Evolutionary conservation across 2,329 filamentous ascomycete species (phyloP).

Genomic region (Colletotrichum brevisporum): DNA sequence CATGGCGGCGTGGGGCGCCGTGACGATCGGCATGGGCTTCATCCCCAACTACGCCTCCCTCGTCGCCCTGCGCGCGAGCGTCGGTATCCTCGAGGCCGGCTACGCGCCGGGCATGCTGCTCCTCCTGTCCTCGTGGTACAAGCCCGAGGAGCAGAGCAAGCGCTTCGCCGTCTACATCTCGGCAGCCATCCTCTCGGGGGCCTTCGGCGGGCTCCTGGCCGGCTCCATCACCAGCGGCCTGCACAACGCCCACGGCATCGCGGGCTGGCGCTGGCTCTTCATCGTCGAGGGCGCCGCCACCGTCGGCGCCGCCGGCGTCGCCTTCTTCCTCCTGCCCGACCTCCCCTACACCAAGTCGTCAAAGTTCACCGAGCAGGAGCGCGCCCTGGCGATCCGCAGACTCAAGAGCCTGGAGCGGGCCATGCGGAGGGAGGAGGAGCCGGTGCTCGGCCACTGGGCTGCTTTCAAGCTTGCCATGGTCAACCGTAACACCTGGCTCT

Average conservation of each 20-base stretch:
- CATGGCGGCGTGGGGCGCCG: slow-evolving; percentile 66
- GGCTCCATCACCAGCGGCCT: slow-evolving; percentile 70
- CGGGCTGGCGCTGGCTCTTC: slow-evolving; percentile 69
- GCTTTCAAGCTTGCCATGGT: slow-evolving; percentile 47
- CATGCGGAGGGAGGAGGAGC: slow-evolving; percentile 74
- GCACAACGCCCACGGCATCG: slow-evolving; percentile 64
- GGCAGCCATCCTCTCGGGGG: slow-evolving; percentile 77
- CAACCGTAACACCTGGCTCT: slow-evolving; percentile 58
- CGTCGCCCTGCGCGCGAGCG: slow-evolving; percentile 55
- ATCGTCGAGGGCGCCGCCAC: slow-evolving; percentile 76
- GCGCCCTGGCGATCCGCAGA: slow-evolving; percentile 71
- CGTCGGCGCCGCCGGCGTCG: slow-evolving; percentile 71
- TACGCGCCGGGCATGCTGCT: slow-evolving; percentile 71
- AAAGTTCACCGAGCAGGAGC: slow-evolving; percentile 71
- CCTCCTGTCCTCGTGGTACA: slow-evolving; percentile 79
- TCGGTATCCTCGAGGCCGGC: slow-evolving; percentile 72
- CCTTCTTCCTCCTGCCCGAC: slow-evolving; percentile 78
- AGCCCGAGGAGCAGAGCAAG: slow-evolving; percentile 49
- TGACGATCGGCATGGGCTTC: slow-evolving; percentile 49
- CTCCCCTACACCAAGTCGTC: slow-evolving; percentile 73
- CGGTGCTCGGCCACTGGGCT: slow-evolving; percentile 55
- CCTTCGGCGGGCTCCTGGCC: slow-evolving; percentile 74
- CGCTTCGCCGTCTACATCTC: slow-evolving; percentile 77
- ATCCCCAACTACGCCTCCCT: slow-evolving; percentile 46
- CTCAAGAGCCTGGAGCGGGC: slow-evolving; percentile 74